Evolutionary conservation across 768 basidiomycete species (phyloP).

Genomic region (Phlegmacium glaucopus): DNA sequence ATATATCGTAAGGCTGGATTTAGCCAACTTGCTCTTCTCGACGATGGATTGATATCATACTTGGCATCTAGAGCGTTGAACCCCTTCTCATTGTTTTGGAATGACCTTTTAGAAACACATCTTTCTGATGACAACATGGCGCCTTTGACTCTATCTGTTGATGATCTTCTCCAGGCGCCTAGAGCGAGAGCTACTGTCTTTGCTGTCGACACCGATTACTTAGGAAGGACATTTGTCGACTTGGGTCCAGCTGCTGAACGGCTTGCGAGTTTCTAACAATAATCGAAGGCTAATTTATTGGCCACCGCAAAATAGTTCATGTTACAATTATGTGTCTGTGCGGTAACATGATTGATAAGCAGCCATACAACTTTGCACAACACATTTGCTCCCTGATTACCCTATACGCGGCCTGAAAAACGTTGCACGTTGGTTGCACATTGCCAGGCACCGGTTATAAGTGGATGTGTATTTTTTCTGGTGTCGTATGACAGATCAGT

Average conservation of each 20-base stretch:
- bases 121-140: constrained; percentile 6
- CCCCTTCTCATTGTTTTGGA: constrained; percentile 19
- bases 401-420: too few species aligned
- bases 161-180: constrained; percentile 20
- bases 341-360: too few species aligned
- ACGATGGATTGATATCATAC: neutral
- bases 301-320: too few species aligned
- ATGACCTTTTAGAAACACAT: constrained; percentile 15
- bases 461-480: neutral
- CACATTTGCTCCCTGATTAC: too few species aligned
- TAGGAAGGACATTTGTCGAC: constrained; percentile 24
- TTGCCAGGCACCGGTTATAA: neutral
- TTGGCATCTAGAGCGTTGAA: constrained; percentile 7
- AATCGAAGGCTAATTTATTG: too few species aligned
- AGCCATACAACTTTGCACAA: too few species aligned
- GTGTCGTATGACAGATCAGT: neutral
- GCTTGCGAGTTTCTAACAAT: constrained; percentile 1
- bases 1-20: neutral
- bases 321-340: too few species aligned
- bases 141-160: constrained; percentile 14
- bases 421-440: too few species aligned
- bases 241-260: constrained; percentile 6
- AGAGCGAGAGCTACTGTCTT: constrained; percentile 19
- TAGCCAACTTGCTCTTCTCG: neutral
- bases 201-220: constrained; percentile 21